Percentiles rank a stretch among this genome's conserved stretches.
Conservation (phyloP, 2,329 filamentous ascomycete genomes). For the Pseudogymnoascus sp. region DNA sequence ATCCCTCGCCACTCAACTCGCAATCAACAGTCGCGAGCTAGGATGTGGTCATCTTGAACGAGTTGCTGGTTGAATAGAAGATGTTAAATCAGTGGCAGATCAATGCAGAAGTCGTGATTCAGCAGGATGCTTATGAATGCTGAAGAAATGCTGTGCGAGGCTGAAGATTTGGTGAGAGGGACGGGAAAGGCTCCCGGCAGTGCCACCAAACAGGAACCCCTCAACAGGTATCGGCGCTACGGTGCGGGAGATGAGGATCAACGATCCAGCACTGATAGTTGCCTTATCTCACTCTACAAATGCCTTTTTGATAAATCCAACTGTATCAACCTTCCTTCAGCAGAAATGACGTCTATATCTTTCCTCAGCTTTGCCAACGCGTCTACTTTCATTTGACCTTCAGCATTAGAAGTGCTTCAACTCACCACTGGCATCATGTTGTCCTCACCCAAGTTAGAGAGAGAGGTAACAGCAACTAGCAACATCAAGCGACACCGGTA, state of each 20-base stretch:
- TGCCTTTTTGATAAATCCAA: background rate
- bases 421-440: no score
- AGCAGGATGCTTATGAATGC: background rate
- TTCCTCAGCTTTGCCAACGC: no score
- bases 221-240: slow-evolving; percentile 5
- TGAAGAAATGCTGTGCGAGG: background rate
- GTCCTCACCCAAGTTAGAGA: no score
- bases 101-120: background rate
- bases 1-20: background rate
- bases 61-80: background rate
- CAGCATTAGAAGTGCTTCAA: no score
- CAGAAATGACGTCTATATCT: no score
- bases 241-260: background rate
- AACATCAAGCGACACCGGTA: no score
- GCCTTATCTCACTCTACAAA: background rate
- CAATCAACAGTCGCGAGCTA: background rate
- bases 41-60: background rate
- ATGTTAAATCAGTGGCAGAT: background rate
- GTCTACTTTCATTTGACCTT: no score
- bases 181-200: background rate
- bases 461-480: no score
- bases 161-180: background rate
- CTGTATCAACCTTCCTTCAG: background rate
- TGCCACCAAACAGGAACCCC: background rate
- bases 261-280: background rate